Evolutionary conservation across 768 basidiomycete genomes (phyloP), one percentile per base, ranked within the genome.

Genomic region (Lanmaoa pseudosensibilis): DNA sequence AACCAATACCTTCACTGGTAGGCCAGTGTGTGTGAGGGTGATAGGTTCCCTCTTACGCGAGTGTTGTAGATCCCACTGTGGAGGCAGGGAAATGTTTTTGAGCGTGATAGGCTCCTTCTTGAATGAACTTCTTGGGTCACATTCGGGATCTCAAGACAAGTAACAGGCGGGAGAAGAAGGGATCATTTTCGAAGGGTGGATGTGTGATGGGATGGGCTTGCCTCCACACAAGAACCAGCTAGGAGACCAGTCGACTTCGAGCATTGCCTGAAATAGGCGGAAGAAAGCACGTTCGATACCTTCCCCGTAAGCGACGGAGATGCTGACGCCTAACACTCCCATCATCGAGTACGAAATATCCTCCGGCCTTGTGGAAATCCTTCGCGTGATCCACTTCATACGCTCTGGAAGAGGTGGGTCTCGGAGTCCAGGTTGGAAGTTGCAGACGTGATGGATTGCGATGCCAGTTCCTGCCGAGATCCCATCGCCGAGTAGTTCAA

Each of bases 271-370:
- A 45, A 61, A 41, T 9, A 61, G 27, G 19, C 57, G 18, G 19
- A 50, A 61, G 50, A 58, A 58, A 16, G 60, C 60, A 16, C 50
- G 56, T 23, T 61, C 37, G 2, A 2, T 15, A 15, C 65, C 65
- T 34, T 63, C 64, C 34, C 65, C 65, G 32, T 66, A 66, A 13
- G 54, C 54, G 10, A 60, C 43, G 2, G 61, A 46, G 19, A 66
- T 45, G 27, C 52, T 56, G 19, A 62, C 56, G 39, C 44, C 39
- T 3, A 66, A 58, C 3, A 66, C 16, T 23, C 61, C 63, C 52
- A 66, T 56, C 37, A 66, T 23, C 1, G 55, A 59, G 36, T 65
- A 67, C 13, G 58, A 53, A 30, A 23, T 53, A 21, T 67, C 64
- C 46, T 65, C 64, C 4, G 39, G 32, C n/a, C 54, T 44, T 4